Conservation (phyloP, 2,329 filamentous ascomycete genomes). For the Ophiostoma triangulosporum region DNA sequence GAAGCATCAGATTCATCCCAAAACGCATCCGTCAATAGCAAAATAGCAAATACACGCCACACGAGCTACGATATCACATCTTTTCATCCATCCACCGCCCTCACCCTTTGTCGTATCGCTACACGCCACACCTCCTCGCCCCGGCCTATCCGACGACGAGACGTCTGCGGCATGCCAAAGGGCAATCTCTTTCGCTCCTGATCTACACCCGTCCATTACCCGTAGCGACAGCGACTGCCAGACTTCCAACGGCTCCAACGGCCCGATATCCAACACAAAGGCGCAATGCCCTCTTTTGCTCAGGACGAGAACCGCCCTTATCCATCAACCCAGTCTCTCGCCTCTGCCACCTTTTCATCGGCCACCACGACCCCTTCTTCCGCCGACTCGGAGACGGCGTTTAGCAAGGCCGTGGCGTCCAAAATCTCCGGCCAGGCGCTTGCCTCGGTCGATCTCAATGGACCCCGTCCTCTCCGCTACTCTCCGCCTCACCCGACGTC, state of each 20-base stretch:
- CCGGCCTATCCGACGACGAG: background rate
- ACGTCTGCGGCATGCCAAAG: background rate
- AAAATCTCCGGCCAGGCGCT: conserved; percentile 6
- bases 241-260: background rate
- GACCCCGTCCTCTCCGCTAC: conserved; percentile 1
- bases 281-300: conserved; percentile 12
- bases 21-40: too few relatives aligned
- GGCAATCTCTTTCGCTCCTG: background rate
- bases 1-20: background rate
- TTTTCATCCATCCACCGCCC: background rate
- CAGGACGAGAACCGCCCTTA: conserved; percentile 10
- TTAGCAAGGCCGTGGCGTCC: conserved; percentile 6
- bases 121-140: background rate
- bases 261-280: background rate
- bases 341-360: background rate
- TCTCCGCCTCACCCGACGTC: conserved; percentile 7
- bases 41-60: background rate
- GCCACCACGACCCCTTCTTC: background rate
- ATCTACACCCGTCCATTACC: background rate
- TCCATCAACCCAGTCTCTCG: background rate
- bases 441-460: conserved; percentile 10
- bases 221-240: background rate
- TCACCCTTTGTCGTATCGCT: background rate
- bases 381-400: conserved; percentile 1
- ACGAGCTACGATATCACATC: background rate